phyloP scores from a whole-genome alignment of 495 filamentous ascomycete species.

The Amniculicola lignicola region DNA sequence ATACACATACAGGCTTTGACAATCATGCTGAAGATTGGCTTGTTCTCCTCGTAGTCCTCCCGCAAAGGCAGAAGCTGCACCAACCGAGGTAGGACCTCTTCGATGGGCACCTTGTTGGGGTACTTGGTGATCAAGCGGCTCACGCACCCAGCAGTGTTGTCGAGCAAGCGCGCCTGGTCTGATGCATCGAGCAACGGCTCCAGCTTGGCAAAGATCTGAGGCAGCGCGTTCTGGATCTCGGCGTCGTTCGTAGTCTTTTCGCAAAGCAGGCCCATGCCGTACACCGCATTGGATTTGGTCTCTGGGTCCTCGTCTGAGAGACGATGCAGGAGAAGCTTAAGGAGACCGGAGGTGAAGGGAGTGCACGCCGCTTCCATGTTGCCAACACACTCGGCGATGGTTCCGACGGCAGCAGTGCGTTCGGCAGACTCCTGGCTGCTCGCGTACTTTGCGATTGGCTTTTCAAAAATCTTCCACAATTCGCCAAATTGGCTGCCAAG shows the following conservation, averaged over 20 bases:
- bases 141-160: conserved; percentile 92
- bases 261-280: conserved; percentile 79
- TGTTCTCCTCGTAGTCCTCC: conserved; percentile 96
- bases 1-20: conserved; percentile 72
- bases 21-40: conserved; percentile 83
- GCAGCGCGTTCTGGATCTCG: conserved; percentile 68
- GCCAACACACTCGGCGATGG: conserved; percentile 86
- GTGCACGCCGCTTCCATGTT: conserved; percentile 78
- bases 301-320: conserved; percentile 86
- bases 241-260: conserved; percentile 69
- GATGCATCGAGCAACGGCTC: conserved; percentile 76
- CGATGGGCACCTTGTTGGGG: conserved; percentile 71
- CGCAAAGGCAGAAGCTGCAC: conserved; percentile 78
- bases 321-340: conserved; percentile 81
- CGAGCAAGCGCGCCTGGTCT: conserved; percentile 68
- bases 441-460: conserved; percentile 82
- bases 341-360: conserved; percentile 65
- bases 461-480: conserved; percentile 91
- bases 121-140: conserved; percentile 85
- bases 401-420: conserved; percentile 82
- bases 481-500: conserved; percentile 78
- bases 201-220: conserved; percentile 72
- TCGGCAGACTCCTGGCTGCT: conserved; percentile 79
- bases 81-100: conserved; percentile 76
- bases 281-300: conserved; percentile 92